Evolutionary conservation across 2,329 filamentous ascomycete genomes (phyloP), one percentile per base, ranked within the genome.

Genomic region (Fusarium nygamai): DNA sequence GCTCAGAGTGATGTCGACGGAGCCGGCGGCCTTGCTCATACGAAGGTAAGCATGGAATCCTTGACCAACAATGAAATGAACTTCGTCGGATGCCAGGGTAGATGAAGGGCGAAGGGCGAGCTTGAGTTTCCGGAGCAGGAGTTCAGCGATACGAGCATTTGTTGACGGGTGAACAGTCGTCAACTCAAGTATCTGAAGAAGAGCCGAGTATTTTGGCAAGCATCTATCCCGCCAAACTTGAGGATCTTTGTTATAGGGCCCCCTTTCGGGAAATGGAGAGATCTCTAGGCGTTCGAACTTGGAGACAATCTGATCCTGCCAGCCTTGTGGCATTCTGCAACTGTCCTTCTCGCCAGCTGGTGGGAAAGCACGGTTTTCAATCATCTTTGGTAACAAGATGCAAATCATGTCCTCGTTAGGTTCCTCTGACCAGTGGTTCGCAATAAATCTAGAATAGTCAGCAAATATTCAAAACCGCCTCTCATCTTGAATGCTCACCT

Each of bases 41-140:
- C 89, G 86, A 33, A 94, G 86, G 76, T 95, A 94, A 9, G 92
- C 89, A 66, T 89, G 90, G 78, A 96, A 94, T 1, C 93, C 94
- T 74, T 91, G 91, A 16, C 92, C 93, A 65, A 92, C 87, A 57
- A 94, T 93, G 74, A 96, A 94, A 41, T 90, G 87, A n/a, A 90
- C 89, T 78, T 92, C 88, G 71, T 92, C 88, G 7, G 89, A 90
- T 5, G 87, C 86, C 59, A 90, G 82, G 17, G 87, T 86, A 11
- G 88, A 88, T 4, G 89, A 90, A 13, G 91, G 90, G 27, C 89
- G 85, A 50, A 94, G 83, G 1, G 92, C 90, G 31, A 92, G 86
- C 75, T 91, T 90, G 44, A 94, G 82, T 78, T 93, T 93, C 63
- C 88, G 86, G 41, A 93, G 86, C 29, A 94, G 82, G 38, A 92